phyloP scores from a whole-genome alignment of 129 eudicot genomes.

The Arctium minus region DNA sequence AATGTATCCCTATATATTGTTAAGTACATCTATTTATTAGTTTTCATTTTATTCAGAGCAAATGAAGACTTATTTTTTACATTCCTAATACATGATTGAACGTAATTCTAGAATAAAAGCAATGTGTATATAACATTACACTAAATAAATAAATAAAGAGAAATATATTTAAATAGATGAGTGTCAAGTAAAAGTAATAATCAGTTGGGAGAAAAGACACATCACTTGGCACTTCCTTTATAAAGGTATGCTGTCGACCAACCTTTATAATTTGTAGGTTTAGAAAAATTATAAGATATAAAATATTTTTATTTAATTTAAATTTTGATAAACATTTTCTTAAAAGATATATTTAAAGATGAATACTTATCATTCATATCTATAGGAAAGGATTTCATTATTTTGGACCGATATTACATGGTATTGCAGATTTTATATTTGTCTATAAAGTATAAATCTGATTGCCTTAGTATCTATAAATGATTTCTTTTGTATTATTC shows the following conservation, averaged over 20 bases:
- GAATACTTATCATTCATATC: not conserved
- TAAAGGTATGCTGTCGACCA: slow-evolving; percentile 23
- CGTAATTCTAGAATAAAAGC: too few species aligned
- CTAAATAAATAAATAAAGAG: not conserved
- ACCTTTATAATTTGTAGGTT: slow-evolving; percentile 3
- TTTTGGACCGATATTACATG: not conserved
- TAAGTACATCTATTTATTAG: too few species aligned
- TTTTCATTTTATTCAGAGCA: too few species aligned
- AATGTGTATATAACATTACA: too few species aligned
- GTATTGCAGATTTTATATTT: too few species aligned
- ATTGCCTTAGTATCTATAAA: not conserved
- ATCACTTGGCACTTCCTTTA: slow-evolving; percentile 26
- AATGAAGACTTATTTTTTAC: too few species aligned
- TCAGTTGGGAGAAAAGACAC: slow-evolving; percentile 25
- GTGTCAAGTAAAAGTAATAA: slow-evolving; percentile 10
- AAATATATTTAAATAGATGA: not conserved
- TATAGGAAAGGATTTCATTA: not conserved
- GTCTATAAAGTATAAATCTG: not conserved
- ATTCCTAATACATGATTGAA: too few species aligned
- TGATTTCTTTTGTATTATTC: not conserved
- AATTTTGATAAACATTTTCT: not conserved
- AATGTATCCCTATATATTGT: too few species aligned
- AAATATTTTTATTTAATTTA: not conserved
- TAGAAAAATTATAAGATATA: not conserved
- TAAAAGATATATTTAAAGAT: not conserved